phyloP scores from a whole-genome alignment of 371 early-diverging fungal genomes.

The Quaeritorhiza haematococci region DNA sequence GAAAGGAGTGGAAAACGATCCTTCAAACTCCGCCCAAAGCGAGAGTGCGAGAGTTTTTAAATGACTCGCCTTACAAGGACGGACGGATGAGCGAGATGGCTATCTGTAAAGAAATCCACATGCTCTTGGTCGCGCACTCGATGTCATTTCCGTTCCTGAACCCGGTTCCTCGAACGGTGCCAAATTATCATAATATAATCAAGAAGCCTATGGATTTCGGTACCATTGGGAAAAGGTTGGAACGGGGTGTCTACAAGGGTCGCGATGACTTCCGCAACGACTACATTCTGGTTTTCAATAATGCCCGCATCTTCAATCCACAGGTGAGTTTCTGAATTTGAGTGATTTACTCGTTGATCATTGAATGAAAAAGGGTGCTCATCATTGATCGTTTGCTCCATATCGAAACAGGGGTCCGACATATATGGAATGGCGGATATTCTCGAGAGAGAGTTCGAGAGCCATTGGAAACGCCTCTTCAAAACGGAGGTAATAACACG shows the following conservation, averaged over 20 bases:
- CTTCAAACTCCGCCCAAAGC: not conserved
- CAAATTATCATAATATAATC: conserved; percentile 59
- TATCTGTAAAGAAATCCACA: conserved; percentile 6
- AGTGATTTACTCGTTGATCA: too few species aligned
- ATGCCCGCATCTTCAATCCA: conserved; percentile 50
- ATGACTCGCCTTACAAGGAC: not conserved
- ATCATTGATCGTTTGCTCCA: too few species aligned
- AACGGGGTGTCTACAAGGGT: conserved; percentile 38
- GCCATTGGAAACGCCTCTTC: too few species aligned
- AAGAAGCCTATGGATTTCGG: conserved; percentile 70
- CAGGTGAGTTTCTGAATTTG: too few species aligned
- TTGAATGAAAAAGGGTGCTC: too few species aligned
- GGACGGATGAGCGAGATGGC: conserved; percentile 3
- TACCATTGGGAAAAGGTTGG: conserved; percentile 57
- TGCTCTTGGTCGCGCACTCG: conserved; percentile 3
- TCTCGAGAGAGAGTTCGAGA: too few species aligned
- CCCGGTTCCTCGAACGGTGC: conserved; percentile 41
- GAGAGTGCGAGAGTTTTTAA: not conserved
- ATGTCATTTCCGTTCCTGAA: conserved; percentile 23
- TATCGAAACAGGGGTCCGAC: too few species aligned
- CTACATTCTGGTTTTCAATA: conserved; percentile 51
- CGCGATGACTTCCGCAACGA: conserved; percentile 53
- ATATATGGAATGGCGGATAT: too few species aligned
- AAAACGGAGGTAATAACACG: too few species aligned
- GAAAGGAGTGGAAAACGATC: not conserved